These are phyloP conservation scores for Claviceps capensis DNA, from an alignment of 2,329 filamentous ascomycete genomes.

Conservation along the genomic window DNA sequence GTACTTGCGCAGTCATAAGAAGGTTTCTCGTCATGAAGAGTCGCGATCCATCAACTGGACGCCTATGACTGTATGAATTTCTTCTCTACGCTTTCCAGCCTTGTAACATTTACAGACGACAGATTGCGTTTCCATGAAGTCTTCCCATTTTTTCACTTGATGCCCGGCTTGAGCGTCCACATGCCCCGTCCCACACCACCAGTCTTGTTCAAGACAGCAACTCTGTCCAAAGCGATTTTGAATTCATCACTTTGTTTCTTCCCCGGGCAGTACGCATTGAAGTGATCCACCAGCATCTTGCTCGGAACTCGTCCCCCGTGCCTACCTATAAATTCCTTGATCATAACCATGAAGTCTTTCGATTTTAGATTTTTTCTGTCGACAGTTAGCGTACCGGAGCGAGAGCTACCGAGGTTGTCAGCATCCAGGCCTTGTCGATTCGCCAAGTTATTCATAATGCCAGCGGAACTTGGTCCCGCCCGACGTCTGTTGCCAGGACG, in stretches of 20 bases:
- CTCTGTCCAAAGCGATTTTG: constrained; percentile 61
- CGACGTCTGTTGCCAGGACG: constrained; percentile 45
- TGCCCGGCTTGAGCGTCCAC: constrained; percentile 33
- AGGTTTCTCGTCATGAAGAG: background rate
- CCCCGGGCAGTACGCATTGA: constrained; percentile 58
- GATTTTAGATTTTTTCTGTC: constrained; percentile 31
- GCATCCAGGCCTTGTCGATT: constrained; percentile 39
- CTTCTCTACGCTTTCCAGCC: background rate
- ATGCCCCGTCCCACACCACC: constrained; percentile 39
- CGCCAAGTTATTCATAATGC: constrained; percentile 42
- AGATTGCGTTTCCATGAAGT: background rate
- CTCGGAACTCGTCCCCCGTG: constrained; percentile 70
- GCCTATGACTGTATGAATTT: background rate
- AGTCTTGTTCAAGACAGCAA: constrained; percentile 56
- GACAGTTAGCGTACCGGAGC: constrained; percentile 28
- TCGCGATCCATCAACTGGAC: background rate
- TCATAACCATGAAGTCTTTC: constrained; percentile 55
- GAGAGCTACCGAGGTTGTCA: constrained; percentile 29
- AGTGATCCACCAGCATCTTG: constrained; percentile 81
- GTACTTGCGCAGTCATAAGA: too few species aligned
- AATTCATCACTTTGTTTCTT: constrained; percentile 65
- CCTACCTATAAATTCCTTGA: constrained; percentile 62
- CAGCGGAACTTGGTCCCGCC: constrained; percentile 38
- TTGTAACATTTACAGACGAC: background rate
- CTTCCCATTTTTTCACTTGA: constrained; percentile 10